Percentiles rank a stretch among this genome's conserved stretches.
Evolutionary conservation across 352 stramenopile genomes (phyloP).

Genomic region (Thalassiosira mediterranea): DNA sequence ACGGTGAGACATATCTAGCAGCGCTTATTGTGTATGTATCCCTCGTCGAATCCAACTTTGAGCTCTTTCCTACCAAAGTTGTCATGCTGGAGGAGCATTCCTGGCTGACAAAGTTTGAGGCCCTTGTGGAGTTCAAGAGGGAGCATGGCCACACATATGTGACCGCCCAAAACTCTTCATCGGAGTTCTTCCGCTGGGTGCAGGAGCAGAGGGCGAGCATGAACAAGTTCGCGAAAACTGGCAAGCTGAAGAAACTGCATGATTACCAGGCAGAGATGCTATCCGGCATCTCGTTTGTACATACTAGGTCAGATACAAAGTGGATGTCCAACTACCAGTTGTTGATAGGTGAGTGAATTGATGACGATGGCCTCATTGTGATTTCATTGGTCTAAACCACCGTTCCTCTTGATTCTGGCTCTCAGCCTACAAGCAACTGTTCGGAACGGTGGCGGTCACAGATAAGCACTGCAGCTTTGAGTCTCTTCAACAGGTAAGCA

Average conservation of each 20-base stretch:
- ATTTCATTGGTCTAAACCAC: too few relatives aligned
- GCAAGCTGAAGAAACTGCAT: not conserved
- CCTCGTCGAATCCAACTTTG: too few relatives aligned
- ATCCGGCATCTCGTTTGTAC: conserved; percentile 4
- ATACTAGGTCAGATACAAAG: conserved; percentile 1
- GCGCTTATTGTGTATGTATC: too few relatives aligned
- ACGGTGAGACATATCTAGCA: not conserved
- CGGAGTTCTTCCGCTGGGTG: conserved; percentile 10
- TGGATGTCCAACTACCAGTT: conserved; percentile 6
- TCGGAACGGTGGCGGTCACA: conserved; percentile 3
- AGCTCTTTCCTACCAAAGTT: not conserved
- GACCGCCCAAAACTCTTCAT: not conserved
- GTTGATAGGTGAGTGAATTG: not conserved
- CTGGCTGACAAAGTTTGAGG: conserved; percentile 13
- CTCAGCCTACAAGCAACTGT: not conserved
- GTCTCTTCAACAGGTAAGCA: conserved; percentile 8
- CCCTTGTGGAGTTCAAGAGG: conserved; percentile 18
- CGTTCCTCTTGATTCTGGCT: not conserved
- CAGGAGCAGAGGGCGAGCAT: conserved; percentile 5
- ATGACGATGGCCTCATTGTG: too few relatives aligned
- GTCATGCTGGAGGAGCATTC: conserved; percentile 3
- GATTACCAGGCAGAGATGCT: conserved; percentile 16
- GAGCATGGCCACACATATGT: conserved; percentile 19
- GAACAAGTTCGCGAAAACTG: not conserved
- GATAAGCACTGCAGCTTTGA: conserved; percentile 15